Percentiles rank a stretch among this genome's conserved stretches.
These are phyloP conservation scores for Aurinia saxatilis DNA, from an alignment of 345 rosid genomes.

Conservation along the genomic window DNA sequence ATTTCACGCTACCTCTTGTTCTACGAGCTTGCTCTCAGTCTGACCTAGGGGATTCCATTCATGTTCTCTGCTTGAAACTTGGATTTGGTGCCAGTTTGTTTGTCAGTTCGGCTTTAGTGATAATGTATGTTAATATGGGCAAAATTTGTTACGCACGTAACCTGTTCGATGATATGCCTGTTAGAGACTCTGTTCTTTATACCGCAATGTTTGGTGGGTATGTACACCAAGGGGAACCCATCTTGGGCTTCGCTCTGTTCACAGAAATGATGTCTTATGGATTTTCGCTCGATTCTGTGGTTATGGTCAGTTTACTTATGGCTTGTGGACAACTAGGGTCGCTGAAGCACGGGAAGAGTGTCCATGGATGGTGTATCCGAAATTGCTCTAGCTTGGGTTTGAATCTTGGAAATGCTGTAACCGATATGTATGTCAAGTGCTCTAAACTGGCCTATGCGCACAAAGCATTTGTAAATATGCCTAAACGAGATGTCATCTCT, in stretches of 20 bases:
- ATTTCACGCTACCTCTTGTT: slow-evolving; percentile 59
- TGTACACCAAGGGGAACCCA: slow-evolving; percentile 46
- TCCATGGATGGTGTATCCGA: slow-evolving; percentile 58
- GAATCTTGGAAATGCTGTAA: slow-evolving; percentile 50
- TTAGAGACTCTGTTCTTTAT: slow-evolving; percentile 48
- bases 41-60: slow-evolving; percentile 28
- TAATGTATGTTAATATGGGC: slow-evolving; percentile 30
- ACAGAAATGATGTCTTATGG: slow-evolving; percentile 36
- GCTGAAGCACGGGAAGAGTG: slow-evolving; percentile 50
- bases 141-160: slow-evolving; percentile 28
- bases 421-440: slow-evolving; percentile 55
- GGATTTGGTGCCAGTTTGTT: slow-evolving; percentile 41
- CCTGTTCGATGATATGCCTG: slow-evolving; percentile 49
- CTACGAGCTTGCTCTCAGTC: slow-evolving; percentile 41
- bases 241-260: slow-evolving; percentile 36
- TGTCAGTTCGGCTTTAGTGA: slow-evolving; percentile 49
- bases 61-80: slow-evolving; percentile 42
- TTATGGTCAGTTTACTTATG: slow-evolving; percentile 56
- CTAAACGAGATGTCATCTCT: slow-evolving; percentile 43
- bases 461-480: slow-evolving; percentile 36
- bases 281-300: slow-evolving; percentile 46
- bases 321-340: slow-evolving; percentile 45
- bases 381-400: slow-evolving; percentile 37
- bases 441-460: slow-evolving; percentile 29
- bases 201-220: slow-evolving; percentile 62